Conservation (phyloP, 331 rosid species). For the Rhamnella rubrinervis region DNA sequence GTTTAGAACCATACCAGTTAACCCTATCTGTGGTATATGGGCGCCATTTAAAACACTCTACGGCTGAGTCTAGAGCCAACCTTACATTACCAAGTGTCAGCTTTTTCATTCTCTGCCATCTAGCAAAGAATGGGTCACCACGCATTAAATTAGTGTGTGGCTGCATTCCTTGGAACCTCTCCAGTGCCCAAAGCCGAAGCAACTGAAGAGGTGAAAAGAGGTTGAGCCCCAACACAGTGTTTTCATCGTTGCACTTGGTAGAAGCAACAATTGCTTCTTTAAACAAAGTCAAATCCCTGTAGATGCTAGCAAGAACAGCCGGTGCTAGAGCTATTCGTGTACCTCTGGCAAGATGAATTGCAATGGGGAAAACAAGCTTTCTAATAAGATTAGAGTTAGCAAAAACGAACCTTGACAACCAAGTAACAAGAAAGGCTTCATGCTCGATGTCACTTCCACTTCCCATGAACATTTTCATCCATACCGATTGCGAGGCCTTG, state of each 20-base stretch:
- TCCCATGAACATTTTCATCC: slow-evolving; percentile 32
- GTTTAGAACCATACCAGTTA: background rate
- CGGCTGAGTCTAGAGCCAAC: background rate
- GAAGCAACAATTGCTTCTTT: slow-evolving; percentile 5
- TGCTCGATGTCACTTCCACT: slow-evolving; percentile 43
- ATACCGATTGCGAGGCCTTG: background rate
- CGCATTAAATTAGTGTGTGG: background rate
- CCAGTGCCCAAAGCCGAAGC: slow-evolving; percentile 55
- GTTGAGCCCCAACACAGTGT: too few species aligned
- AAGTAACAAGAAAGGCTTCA: slow-evolving; percentile 44
- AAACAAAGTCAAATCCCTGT: slow-evolving; percentile 34
- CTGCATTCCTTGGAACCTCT: slow-evolving; percentile 33
- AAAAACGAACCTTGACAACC: slow-evolving; percentile 46
- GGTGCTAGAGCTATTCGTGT: slow-evolving; percentile 49
- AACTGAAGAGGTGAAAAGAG: slow-evolving; percentile 39
- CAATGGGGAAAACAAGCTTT: slow-evolving; percentile 35
- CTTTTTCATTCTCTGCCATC: slow-evolving; percentile 22
- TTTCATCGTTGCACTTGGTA: background rate
- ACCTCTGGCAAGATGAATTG: slow-evolving; percentile 43
- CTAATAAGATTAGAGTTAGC: background rate
- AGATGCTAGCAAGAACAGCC: slow-evolving; percentile 47
- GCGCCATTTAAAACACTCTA: slow-evolving; percentile 31
- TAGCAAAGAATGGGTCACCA: slow-evolving; percentile 33
- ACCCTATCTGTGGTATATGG: slow-evolving; percentile 31
- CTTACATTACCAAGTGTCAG: slow-evolving; percentile 3